These are phyloP conservation scores for Eimeria maxima DNA, from an alignment of 169 alveolate species.

Conservation along the genomic window DNA sequence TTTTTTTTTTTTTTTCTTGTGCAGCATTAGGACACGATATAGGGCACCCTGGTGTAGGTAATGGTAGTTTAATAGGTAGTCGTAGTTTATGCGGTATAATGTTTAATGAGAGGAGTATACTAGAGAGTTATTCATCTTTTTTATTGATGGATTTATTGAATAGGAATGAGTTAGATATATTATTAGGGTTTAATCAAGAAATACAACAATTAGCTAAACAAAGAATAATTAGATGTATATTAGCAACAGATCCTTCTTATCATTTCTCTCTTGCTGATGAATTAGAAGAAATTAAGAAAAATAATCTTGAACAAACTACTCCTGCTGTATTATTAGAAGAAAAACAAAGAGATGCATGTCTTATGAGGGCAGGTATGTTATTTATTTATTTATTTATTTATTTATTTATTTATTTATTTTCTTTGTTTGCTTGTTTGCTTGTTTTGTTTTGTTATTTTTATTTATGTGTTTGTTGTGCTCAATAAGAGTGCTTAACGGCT, in stretches of 20 bases:
- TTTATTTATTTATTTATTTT: background rate
- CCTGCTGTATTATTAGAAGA: conserved; percentile 65
- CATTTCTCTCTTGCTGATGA: conserved; percentile 9
- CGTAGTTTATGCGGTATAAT: conserved; percentile 91
- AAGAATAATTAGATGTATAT: conserved; percentile 41
- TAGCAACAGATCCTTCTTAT: conserved; percentile 36
- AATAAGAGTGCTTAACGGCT: background rate
- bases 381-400: too few species aligned
- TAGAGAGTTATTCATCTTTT: conserved; percentile 95
- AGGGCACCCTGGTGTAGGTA: conserved; percentile 96
- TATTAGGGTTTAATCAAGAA: background rate
- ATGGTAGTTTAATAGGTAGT: conserved; percentile 89
- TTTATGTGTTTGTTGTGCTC: background rate
- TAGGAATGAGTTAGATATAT: background rate
- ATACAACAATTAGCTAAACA: conserved; percentile 38
- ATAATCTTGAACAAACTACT: background rate
- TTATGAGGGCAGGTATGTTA: conserved; percentile 58
- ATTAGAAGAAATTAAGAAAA: conserved; percentile 7
- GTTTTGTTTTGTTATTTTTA: background rate
- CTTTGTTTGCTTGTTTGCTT: background rate
- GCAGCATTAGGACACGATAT: conserved; percentile 96
- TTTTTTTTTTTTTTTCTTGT: background rate
- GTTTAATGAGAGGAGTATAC: conserved; percentile 95
- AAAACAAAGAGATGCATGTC: conserved; percentile 64
- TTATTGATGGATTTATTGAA: conserved; percentile 28